A percentile compares a stretch with the other conserved stretches of the same genome.
phyloP scores from a whole-genome alignment of 2,329 filamentous ascomycete genomes.

The Pseudonectria buxi region DNA sequence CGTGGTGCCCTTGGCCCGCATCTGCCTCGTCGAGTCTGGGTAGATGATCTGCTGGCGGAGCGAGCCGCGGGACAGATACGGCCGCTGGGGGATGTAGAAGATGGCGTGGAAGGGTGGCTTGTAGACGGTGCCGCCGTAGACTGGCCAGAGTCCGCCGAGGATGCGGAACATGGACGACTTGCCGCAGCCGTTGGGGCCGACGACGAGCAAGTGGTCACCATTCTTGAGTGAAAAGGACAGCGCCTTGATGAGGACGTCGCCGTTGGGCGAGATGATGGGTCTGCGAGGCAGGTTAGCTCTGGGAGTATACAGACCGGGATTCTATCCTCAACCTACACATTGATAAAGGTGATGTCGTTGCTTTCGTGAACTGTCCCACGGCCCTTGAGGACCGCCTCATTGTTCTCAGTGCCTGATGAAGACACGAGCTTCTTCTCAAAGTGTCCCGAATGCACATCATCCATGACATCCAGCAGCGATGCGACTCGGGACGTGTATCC shows the following conservation, averaged over 20 bases:
- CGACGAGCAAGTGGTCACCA: conserved; percentile 86
- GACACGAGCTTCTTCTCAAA: conserved; percentile 97
- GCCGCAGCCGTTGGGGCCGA: conserved; percentile 94
- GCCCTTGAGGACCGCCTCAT: conserved; percentile 74
- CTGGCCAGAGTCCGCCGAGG: conserved; percentile 91
- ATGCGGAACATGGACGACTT: conserved; percentile 97
- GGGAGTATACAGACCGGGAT: background rate
- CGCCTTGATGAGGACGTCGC: conserved; percentile 79
- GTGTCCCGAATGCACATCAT: conserved; percentile 80
- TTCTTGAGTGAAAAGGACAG: conserved; percentile 82
- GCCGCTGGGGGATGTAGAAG: conserved; percentile 95
- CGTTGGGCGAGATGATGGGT: conserved; percentile 94
- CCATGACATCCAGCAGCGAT: conserved; percentile 85
- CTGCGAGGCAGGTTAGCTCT: conserved; percentile 27
- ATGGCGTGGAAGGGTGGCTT: conserved; percentile 91
- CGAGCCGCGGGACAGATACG: conserved; percentile 84
- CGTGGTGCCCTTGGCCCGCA: conserved; percentile 76
- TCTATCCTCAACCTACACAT: conserved; percentile 53
- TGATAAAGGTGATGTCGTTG: conserved; percentile 72
- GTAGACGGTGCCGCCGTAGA: conserved; percentile 87
- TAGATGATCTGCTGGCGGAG: conserved; percentile 97
- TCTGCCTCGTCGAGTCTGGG: conserved; percentile 79
- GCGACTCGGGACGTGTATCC: conserved; percentile 93
- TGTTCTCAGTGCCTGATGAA: conserved; percentile 72
- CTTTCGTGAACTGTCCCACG: conserved; percentile 79